A percentile compares a stretch with the other conserved stretches of the same genome.
Evolutionary conservation across 768 basidiomycete genomes (phyloP).

Genomic region (Guyanaporus albipodus): DNA sequence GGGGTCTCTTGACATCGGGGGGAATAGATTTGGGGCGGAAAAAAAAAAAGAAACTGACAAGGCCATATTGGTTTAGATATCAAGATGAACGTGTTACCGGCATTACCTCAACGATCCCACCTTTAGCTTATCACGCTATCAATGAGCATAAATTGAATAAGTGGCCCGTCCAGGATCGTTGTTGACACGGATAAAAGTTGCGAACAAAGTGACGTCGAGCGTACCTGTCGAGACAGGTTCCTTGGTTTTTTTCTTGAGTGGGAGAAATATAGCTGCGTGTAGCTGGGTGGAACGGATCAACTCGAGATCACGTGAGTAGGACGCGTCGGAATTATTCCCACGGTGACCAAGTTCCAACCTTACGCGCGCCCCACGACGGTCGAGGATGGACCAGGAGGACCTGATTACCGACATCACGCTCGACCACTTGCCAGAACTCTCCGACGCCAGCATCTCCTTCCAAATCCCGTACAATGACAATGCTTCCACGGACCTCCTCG

Average conservation of each 20-base stretch:
- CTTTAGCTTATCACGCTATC: background rate
- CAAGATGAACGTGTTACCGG: slow-evolving; percentile 7
- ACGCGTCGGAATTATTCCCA: slow-evolving; percentile 30
- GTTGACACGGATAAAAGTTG: too few species aligned
- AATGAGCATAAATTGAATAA: too few species aligned
- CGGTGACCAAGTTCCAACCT: slow-evolving; percentile 14
- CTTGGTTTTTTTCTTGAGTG: too few species aligned
- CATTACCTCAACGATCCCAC: slow-evolving; percentile 16
- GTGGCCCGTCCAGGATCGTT: too few species aligned
- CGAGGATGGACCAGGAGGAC: slow-evolving; percentile 16
- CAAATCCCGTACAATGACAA: slow-evolving; percentile 47
- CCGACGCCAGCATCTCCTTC: slow-evolving; percentile 41
- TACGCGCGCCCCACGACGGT: background rate
- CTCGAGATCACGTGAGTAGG: slow-evolving; percentile 27
- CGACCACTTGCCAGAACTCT: slow-evolving; percentile 53
- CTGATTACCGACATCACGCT: slow-evolving; percentile 42
- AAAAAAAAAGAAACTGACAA: slow-evolving; percentile 13
- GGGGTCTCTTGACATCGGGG: background rate
- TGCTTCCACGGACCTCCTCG: slow-evolving; percentile 32
- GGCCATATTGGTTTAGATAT: slow-evolving; percentile 2
- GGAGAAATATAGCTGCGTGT: too few species aligned
- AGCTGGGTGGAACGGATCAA: too few species aligned
- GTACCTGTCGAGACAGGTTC: too few species aligned
- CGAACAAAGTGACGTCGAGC: too few species aligned
- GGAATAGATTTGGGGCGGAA: slow-evolving; percentile 13